A percentile compares a stretch with the other conserved stretches of the same genome.
phyloP scores from a whole-genome alignment of 805 yeast genomes.

The Wilhelminamyces savonicus region DNA sequence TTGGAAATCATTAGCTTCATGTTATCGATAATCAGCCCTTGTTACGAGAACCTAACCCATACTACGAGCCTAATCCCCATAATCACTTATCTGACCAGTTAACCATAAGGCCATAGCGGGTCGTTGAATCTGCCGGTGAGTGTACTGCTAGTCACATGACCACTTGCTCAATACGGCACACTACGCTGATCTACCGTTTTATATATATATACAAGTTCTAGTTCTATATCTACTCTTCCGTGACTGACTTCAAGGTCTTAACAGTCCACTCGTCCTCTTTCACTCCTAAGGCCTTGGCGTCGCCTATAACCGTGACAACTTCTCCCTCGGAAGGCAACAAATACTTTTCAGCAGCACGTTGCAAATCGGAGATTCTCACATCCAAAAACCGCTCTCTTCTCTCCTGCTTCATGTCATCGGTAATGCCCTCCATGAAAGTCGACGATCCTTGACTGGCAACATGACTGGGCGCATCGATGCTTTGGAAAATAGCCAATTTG shows the following conservation, averaged over 20 bases:
- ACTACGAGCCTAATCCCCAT: too few species aligned
- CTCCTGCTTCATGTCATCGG: slow-evolving; percentile 71
- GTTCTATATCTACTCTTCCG: not conserved
- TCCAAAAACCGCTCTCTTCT: slow-evolving; percentile 72
- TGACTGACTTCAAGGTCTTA: slow-evolving; percentile 1
- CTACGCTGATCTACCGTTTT: too few species aligned
- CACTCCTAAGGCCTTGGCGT: slow-evolving; percentile 20
- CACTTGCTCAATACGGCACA: too few species aligned
- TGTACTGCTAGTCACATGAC: too few species aligned
- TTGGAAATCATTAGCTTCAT: too few species aligned
- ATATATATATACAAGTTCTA: too few species aligned
- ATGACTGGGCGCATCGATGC: slow-evolving; percentile 83
- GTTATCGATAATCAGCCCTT: too few species aligned
- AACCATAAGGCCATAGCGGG: too few species aligned
- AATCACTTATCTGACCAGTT: too few species aligned
- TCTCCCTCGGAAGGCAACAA: slow-evolving; percentile 26
- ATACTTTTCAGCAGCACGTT: slow-evolving; percentile 62
- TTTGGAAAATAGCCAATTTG: slow-evolving; percentile 84
- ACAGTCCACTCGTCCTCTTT: slow-evolving; percentile 13
- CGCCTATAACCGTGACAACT: slow-evolving; percentile 42
- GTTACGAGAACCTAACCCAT: too few species aligned
- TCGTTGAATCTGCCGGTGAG: too few species aligned
- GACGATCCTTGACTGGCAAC: slow-evolving; percentile 71
- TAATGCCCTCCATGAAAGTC: slow-evolving; percentile 60
- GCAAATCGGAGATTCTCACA: slow-evolving; percentile 56